Base-by-base conservation (phyloP, 352 stramenopile genomes). In the Thraustochytrium striatum region DNA sequence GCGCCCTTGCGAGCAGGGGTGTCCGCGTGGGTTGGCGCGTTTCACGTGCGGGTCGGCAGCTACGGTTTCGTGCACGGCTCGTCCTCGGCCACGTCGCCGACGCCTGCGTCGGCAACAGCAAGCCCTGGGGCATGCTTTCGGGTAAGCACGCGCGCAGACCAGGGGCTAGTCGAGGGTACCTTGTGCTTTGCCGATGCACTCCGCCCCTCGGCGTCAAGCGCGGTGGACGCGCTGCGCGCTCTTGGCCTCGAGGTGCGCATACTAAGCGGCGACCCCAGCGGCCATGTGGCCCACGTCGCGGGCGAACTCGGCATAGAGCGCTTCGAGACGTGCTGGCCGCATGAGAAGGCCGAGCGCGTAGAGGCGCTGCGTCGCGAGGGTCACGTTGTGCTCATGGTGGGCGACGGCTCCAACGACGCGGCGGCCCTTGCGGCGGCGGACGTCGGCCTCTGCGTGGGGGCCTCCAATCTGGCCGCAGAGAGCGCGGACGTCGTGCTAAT, bases 391-490 rank as follows among this genome's bases (percentile, higher is more conserved):
- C 62, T 82, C 44, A 84, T 84, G 75, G 79, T 83, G 33, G 81
- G 78, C 16, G 81, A 84, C 69, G 81, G 81, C 16, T 52, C 69
- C n/a, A 84, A 84, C 36, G 81, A 84, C 79, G 84, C 81, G 11
- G 75, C 69, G 8, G 81, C 81, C 3, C 57, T 84, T 11, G 81
- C 83, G 21, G 73, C 78, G 2, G 81, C 81, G 7, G 47, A 84
- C 65, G 79, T 83, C 16, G 79, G 81, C 16, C 44, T 84, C 30
- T 69, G 47, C 43, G 81, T 84, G 30, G 69, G 58, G 21, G 58
- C 21, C 5, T 25, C n/a, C 16, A 80, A 75, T 38, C 58, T 80
- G 8, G 55, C 58, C 39, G 58, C 55, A 0, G 70, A 80, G 25
- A 75, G 55, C 28, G 55, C 70, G 13, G 50, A 32, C 0, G 58